phyloP scores from a whole-genome alignment of 2,329 filamentous ascomycete genomes.

The Paecilomyces sp. region DNA sequence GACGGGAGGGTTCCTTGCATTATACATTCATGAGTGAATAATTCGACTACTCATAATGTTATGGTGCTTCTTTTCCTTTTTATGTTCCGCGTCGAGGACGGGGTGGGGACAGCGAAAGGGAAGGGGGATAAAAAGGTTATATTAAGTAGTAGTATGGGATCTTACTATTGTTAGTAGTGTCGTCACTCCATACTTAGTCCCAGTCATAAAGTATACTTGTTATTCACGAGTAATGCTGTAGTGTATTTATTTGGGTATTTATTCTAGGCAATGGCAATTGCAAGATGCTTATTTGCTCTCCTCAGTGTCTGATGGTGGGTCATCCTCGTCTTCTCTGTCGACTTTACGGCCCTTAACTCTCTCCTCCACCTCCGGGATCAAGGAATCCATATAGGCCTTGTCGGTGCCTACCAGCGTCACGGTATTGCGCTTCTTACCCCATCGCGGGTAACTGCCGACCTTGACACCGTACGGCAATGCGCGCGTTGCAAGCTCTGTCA shows the following conservation, averaged over 20 bases:
- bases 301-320: constrained; percentile 35
- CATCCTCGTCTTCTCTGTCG: constrained; percentile 63
- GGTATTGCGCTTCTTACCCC: constrained; percentile 81
- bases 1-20: neutral
- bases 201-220: neutral
- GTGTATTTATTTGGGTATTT: neutral
- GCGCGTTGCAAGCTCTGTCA: constrained; percentile 69
- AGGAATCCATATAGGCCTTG: constrained; percentile 65
- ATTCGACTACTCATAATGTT: neutral
- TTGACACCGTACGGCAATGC: constrained; percentile 75
- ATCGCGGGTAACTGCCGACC: constrained; percentile 90
- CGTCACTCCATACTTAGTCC: neutral
- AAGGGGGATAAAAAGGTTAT: neutral
- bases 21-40: neutral
- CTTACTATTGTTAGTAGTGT: neutral
- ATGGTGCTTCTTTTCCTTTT: neutral
- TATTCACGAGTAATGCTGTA: neutral
- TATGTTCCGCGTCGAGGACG: neutral
- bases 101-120: neutral
- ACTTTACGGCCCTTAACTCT: constrained; percentile 69
- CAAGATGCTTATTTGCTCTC: constrained; percentile 5
- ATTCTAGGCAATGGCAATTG: neutral
- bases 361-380: constrained; percentile 70
- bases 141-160: too few relatives aligned
- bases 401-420: constrained; percentile 81